phyloP scores from a whole-genome alignment of 1,139 yeast genomes.

The Debaryomyces coudertii region DNA sequence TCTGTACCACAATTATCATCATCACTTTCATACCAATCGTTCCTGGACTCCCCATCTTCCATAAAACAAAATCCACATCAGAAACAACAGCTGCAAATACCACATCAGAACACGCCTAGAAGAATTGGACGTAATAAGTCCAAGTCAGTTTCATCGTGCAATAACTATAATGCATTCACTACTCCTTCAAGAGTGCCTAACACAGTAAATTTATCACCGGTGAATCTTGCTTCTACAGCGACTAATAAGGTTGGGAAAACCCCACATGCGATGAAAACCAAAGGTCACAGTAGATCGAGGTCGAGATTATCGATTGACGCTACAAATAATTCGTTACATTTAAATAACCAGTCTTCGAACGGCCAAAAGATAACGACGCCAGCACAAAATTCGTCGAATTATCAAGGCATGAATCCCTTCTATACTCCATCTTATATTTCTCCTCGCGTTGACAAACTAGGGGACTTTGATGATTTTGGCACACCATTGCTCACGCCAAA shows the following conservation, averaged over 20 bases:
- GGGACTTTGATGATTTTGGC: constrained; percentile 31
- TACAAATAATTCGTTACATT: constrained; percentile 19
- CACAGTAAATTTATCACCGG: constrained; percentile 25
- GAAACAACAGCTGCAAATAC: constrained; percentile 19
- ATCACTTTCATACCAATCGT: constrained; percentile 40
- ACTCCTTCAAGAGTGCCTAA: constrained; percentile 33
- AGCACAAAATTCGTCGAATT: constrained; percentile 17
- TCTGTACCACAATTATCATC: constrained; percentile 44
- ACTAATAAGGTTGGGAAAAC: constrained; percentile 34
- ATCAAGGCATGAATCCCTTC: constrained; percentile 43
- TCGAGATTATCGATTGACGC: constrained; percentile 43
- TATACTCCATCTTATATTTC: constrained; percentile 48
- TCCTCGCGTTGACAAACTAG: constrained; percentile 37
- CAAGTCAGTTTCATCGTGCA: constrained; percentile 30
- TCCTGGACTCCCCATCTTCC: constrained; percentile 37
- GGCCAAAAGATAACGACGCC: constrained; percentile 20
- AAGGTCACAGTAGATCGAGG: constrained; percentile 46
- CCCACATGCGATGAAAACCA: constrained; percentile 30
- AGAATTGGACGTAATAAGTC: constrained; percentile 36
- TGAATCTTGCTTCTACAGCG: constrained; percentile 22
- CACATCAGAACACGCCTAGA: constrained; percentile 32
- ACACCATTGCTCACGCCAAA: constrained; percentile 40
- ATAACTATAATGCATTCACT: constrained; percentile 24
- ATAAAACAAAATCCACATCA: constrained; percentile 18
- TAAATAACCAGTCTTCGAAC: constrained; percentile 10